Evolutionary conservation across 495 filamentous ascomycete species (phyloP), one percentile per base, ranked within the genome.

Genomic region (Hypoxylon subgilvum): DNA sequence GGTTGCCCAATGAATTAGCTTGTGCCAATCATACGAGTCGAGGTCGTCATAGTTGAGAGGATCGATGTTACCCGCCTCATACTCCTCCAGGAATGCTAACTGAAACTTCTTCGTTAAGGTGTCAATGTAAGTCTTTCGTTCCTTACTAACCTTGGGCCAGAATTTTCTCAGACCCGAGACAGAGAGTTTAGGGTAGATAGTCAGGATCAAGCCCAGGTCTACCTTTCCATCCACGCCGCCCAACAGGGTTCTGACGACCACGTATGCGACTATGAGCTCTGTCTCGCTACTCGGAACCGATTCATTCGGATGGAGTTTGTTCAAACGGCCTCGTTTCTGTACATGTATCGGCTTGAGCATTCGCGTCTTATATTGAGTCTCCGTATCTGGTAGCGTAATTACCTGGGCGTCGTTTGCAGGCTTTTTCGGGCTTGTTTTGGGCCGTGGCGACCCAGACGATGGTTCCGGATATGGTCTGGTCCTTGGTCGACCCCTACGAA

Each of bases 41-140:
- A 91, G 75, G 56, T 95, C 70, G 30, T 86, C 73, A 55, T 85
- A 93, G 69, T 96, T 79, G 23, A 99, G 79, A 1, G 74, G 64
- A 1, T 88, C 87, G 0, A 97, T 57, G 43, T 87, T 76, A 6
- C 82, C 81, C 2, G 80, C 77, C 42, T 82, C 82, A 64, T 96
- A 97, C 0, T 90, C 95, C 34, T 82, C 78, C 14, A 92, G 72
- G 67, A 90, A 96, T 12, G 77, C 76, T 25, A 85, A 78, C 57
- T 91, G 88, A 67, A 97, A 96, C 57, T 89, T 85, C n/a, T 74
- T 72, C 21, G 87, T 86, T 65, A 97, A 73, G 47, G 84, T 83
- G 5, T 87, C 77, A 34, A 96, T 80, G 19, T 84, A 80, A 7
- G 80, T 73, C 40, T 80, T 79, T 39, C 86, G 81, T 50, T 82